A percentile compares a stretch with the other conserved stretches of the same genome.
Evolutionary conservation across 768 basidiomycete genomes (phyloP).

Genomic region (Lactarius evosmus): DNA sequence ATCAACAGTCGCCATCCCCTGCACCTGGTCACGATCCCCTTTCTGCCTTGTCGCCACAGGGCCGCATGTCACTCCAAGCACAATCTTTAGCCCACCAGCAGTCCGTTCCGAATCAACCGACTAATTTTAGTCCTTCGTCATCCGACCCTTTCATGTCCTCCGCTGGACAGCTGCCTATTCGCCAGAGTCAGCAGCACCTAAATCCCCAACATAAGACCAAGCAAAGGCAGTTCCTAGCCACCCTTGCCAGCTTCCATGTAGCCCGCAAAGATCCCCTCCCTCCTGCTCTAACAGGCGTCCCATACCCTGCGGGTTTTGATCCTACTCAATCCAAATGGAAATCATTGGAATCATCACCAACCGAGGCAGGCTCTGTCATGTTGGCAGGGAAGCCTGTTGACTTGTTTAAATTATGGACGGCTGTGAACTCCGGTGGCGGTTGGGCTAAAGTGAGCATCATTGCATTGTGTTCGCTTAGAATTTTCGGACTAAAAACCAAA

Average conservation of each 20-base stretch:
- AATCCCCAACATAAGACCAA: constrained; percentile 45
- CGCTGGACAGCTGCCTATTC: constrained; percentile 38
- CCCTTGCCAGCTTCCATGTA: constrained; percentile 58
- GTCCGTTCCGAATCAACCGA: constrained; percentile 30
- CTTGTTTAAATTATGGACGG: constrained; percentile 68
- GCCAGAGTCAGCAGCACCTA: constrained; percentile 34
- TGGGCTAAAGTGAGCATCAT: constrained; percentile 48
- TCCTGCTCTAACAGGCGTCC: constrained; percentile 64
- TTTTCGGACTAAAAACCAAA: constrained; percentile 5
- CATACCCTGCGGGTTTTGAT: constrained; percentile 57
- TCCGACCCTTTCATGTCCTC: constrained; percentile 31
- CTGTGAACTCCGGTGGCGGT: constrained; percentile 61
- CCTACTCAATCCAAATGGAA: constrained; percentile 61
- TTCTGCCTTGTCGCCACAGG: constrained; percentile 27
- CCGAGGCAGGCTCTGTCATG: constrained; percentile 60
- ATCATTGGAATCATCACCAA: constrained; percentile 54
- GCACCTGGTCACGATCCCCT: constrained; percentile 32
- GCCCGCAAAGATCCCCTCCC: constrained; percentile 65
- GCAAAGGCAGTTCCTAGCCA: constrained; percentile 55
- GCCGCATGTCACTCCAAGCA: constrained; percentile 28
- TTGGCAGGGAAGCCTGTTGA: constrained; percentile 74
- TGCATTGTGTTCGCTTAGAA: constrained; percentile 10
- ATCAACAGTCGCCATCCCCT: constrained; percentile 23
- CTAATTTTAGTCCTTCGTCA: constrained; percentile 20
- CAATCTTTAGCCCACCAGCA: constrained; percentile 42